Conservation (phyloP, 1,284 basidiomycete species). For the Trametes polyzona region DNA sequence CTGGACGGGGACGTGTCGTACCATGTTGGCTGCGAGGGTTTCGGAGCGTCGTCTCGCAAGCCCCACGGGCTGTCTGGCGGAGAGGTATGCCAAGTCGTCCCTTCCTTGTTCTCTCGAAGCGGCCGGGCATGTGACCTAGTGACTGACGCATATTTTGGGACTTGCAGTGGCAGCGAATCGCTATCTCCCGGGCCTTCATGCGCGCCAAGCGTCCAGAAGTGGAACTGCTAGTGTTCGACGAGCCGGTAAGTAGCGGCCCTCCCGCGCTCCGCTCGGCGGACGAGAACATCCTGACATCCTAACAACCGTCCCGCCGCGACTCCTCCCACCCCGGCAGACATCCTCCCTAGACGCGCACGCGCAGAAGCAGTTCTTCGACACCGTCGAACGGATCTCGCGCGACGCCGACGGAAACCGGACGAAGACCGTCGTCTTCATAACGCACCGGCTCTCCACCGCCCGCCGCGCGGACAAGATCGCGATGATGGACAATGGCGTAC, state of each 20-base stretch:
- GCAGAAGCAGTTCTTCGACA: constrained; percentile 78
- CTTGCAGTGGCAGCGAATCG: constrained; percentile 81
- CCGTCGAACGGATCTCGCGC: constrained; percentile 64
- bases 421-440: constrained; percentile 83
- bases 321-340: constrained; percentile 53
- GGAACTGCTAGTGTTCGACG: constrained; percentile 80
- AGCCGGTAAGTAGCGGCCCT: constrained; percentile 57
- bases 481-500: constrained; percentile 83
- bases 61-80: constrained; percentile 77
- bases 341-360: constrained; percentile 82
- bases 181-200: constrained; percentile 84
- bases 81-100: constrained; percentile 53
- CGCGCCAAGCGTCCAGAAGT: constrained; percentile 72
- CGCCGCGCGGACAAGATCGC: constrained; percentile 82
- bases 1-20: constrained; percentile 66
- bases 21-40: constrained; percentile 47
- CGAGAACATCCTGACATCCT: neutral
- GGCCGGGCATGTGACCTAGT: neutral
- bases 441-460: constrained; percentile 80
- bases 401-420: constrained; percentile 54
- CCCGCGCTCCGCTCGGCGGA: neutral
- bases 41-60: constrained; percentile 32
- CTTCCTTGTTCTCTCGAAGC: neutral
- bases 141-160: constrained; percentile 2
- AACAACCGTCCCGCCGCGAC: constrained; percentile 1